Evolutionary conservation across 495 filamentous ascomycete genomes (phyloP).

Genomic region (Penicillium roqueforti): DNA sequence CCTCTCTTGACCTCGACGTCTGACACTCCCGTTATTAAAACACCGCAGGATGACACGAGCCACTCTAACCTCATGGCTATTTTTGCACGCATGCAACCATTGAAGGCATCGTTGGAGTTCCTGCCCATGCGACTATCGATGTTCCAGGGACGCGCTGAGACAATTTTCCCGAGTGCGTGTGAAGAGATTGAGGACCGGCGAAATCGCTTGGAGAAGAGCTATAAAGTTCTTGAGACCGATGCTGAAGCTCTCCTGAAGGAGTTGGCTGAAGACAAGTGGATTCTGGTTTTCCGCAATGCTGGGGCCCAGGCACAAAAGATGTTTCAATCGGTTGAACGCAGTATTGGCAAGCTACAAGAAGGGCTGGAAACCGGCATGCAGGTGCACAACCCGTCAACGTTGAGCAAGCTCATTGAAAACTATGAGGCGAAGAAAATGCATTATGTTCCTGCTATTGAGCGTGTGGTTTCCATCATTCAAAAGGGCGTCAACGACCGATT

Average conservation of each 20-base stretch:
- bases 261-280: slow-evolving; percentile 91
- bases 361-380: slow-evolving; percentile 69
- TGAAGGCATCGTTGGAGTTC: slow-evolving; percentile 90
- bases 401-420: slow-evolving; percentile 79
- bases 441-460: slow-evolving; percentile 90
- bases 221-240: slow-evolving; percentile 78
- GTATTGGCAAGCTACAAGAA: slow-evolving; percentile 76
- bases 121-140: slow-evolving; percentile 90
- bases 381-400: slow-evolving; percentile 57
- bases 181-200: slow-evolving; percentile 76
- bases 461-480: slow-evolving; percentile 84
- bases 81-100: slow-evolving; percentile 91
- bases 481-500: slow-evolving; percentile 86
- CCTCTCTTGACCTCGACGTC: slow-evolving; percentile 54
- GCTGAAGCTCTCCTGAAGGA: slow-evolving; percentile 83
- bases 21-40: slow-evolving; percentile 51
- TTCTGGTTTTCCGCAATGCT: slow-evolving; percentile 90
- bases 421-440: slow-evolving; percentile 95
- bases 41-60: slow-evolving; percentile 69
- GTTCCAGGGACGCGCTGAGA: slow-evolving; percentile 72
- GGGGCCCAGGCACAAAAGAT: slow-evolving; percentile 88
- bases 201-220: slow-evolving; percentile 66
- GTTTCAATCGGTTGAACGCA: slow-evolving; percentile 86
- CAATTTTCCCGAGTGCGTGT: slow-evolving; percentile 81
- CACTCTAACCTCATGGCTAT: slow-evolving; percentile 75